phyloP scores from a whole-genome alignment of 2,329 filamentous ascomycete species.

The Exophiala xenobiotica region DNA sequence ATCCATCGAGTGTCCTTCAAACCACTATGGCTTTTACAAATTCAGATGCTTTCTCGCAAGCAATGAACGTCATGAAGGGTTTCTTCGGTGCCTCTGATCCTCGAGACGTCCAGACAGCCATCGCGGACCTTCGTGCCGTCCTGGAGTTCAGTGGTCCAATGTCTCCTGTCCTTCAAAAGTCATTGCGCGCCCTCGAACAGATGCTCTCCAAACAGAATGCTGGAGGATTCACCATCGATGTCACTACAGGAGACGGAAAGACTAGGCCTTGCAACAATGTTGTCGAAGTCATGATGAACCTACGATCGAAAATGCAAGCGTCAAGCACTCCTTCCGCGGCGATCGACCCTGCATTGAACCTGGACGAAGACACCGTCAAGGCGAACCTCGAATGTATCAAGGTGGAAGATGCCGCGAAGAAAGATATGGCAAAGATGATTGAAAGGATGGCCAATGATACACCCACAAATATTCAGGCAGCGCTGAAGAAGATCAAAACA shows the following conservation, averaged over 20 bases:
- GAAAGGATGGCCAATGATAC: slow-evolving; percentile 19
- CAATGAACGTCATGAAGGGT: slow-evolving; percentile 25
- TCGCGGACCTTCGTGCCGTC: slow-evolving; percentile 26
- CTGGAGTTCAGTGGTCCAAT: slow-evolving; percentile 27
- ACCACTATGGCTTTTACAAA: slow-evolving; percentile 18
- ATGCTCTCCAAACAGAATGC: slow-evolving; percentile 23
- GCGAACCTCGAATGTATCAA: slow-evolving; percentile 25
- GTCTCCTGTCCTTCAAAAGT: slow-evolving; percentile 24
- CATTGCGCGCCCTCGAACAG: slow-evolving; percentile 26
- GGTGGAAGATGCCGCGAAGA: slow-evolving; percentile 24
- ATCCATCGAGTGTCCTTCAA: slow-evolving; percentile 20
- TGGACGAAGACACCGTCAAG: slow-evolving; percentile 24
- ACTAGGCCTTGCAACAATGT: slow-evolving; percentile 20
- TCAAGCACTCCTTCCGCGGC: slow-evolving; percentile 8
- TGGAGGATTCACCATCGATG: slow-evolving; percentile 15
- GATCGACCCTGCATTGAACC: slow-evolving; percentile 9
- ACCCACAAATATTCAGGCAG: slow-evolving; percentile 9
- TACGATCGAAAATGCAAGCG: slow-evolving; percentile 17
- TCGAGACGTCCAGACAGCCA: slow-evolving; percentile 26
- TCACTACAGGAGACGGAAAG: slow-evolving; percentile 15
- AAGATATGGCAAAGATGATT: slow-evolving; percentile 22
- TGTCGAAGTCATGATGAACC: slow-evolving; percentile 25
- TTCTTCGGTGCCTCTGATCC: slow-evolving; percentile 29
- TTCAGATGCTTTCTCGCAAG: slow-evolving; percentile 24
- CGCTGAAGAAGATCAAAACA: slow-evolving; percentile 23